These are phyloP conservation scores for Trichosporon sp. DNA, from an alignment of 1,284 basidiomycete genomes.

Conservation along the genomic window DNA sequence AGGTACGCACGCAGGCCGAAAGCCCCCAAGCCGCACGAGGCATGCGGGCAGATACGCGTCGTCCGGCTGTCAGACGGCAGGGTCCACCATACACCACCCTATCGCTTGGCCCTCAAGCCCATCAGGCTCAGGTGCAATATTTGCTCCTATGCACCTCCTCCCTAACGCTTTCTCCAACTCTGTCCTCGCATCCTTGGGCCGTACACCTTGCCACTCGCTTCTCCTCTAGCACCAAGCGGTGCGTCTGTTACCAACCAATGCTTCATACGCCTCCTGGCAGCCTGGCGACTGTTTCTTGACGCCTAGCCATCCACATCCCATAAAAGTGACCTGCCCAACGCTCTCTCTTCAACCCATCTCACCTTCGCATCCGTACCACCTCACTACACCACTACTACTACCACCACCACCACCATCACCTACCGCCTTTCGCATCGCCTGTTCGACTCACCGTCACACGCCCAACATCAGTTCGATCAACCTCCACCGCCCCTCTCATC, in stretches of 20 bases:
- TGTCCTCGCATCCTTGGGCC: not conserved
- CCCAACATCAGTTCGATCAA: not conserved
- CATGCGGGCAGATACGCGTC: slow-evolving; percentile 3
- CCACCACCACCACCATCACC: not conserved
- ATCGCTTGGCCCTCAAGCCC: not conserved
- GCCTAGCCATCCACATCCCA: not conserved
- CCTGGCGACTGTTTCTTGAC: not conserved
- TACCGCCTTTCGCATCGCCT: too few species aligned
- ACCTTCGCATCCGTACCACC: not conserved
- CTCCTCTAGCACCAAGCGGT: not conserved
- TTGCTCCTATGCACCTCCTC: not conserved
- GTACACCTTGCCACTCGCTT: not conserved
- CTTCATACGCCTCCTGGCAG: not conserved
- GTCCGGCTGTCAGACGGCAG: not conserved
- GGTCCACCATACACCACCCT: not conserved
- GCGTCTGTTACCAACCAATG: slow-evolving; percentile 2
- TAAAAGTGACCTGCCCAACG: not conserved
- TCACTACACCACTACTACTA: too few species aligned
- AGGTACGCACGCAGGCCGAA: too few species aligned
- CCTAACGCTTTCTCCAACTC: not conserved
- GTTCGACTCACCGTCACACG: not conserved
- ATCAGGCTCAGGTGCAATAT: not conserved
- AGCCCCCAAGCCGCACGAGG: too few species aligned
- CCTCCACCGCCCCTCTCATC: not conserved
- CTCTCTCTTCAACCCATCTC: not conserved